These are phyloP conservation scores for Trichoderma atrobrunneum DNA, from an alignment of 2,329 filamentous ascomycete genomes.

Conservation along the genomic window DNA sequence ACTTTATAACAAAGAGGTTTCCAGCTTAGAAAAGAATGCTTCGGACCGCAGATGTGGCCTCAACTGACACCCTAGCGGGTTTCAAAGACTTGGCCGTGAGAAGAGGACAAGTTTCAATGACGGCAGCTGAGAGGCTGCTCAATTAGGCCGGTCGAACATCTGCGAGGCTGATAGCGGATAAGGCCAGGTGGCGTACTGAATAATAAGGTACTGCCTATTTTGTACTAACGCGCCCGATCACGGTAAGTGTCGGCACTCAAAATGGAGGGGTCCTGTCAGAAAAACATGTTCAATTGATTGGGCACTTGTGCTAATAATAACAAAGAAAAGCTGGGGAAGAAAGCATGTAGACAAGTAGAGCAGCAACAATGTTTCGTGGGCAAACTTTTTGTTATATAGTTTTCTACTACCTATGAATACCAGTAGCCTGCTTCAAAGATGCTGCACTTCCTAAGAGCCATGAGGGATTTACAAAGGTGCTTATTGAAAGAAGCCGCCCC, in stretches of 20 bases:
- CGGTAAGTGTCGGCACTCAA: slow-evolving; percentile 13
- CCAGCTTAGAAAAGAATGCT: slow-evolving; percentile 19
- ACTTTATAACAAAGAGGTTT: slow-evolving; percentile 17
- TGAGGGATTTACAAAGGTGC: slow-evolving; percentile 20
- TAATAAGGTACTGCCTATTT: neutral
- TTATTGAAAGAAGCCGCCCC: slow-evolving; percentile 19
- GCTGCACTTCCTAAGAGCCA: slow-evolving; percentile 19
- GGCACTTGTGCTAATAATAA: neutral
- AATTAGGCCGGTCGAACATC: neutral
- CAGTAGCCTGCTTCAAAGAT: slow-evolving; percentile 19
- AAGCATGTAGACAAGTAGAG: neutral
- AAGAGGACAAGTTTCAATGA: slow-evolving; percentile 39
- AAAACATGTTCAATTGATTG: neutral
- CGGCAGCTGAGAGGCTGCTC: slow-evolving; percentile 5
- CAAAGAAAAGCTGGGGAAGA: neutral
- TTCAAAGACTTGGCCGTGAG: slow-evolving; percentile 15
- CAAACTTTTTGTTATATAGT: slow-evolving; percentile 2
- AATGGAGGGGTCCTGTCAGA: neutral
- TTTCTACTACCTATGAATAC: slow-evolving; percentile 20
- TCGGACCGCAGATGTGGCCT: slow-evolving; percentile 37
- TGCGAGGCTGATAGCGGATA: slow-evolving; percentile 22
- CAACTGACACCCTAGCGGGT: slow-evolving; percentile 23
- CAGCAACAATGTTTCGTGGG: neutral
- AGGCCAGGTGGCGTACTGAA: neutral
- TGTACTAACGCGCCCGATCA: slow-evolving; percentile 16